phyloP scores from a whole-genome alignment of 1,284 basidiomycete genomes.

The Rhodotorula sp. region DNA sequence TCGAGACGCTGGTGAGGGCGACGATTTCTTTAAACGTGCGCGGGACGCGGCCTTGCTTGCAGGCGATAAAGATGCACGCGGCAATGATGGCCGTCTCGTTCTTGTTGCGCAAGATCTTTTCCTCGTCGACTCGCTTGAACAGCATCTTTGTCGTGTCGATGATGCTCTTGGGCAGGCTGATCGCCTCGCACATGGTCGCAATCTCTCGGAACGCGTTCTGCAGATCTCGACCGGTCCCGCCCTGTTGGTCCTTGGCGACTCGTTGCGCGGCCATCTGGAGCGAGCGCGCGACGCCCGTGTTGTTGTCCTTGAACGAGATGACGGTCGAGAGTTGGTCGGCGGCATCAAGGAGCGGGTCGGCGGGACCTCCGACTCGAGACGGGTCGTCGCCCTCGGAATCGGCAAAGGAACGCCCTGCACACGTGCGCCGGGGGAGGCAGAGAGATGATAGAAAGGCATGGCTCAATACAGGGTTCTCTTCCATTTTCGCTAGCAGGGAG shows the following conservation, averaged over 20 bases:
- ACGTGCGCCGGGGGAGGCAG: neutral
- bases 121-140: constrained; percentile 94
- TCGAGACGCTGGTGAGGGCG: constrained; percentile 85
- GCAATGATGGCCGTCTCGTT: constrained; percentile 90
- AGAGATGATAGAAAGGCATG: constrained; percentile 44
- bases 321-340: constrained; percentile 90
- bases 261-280: constrained; percentile 85
- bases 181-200: constrained; percentile 88
- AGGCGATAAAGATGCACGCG: constrained; percentile 97
- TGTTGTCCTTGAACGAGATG: constrained; percentile 91
- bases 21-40: constrained; percentile 96
- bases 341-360: constrained; percentile 81
- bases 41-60: constrained; percentile 87
- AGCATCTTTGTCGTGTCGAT: constrained; percentile 94
- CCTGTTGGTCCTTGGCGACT: constrained; percentile 66
- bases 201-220: constrained; percentile 87
- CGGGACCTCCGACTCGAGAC: constrained; percentile 96
- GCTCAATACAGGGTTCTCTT: constrained; percentile 14
- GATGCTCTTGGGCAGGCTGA: constrained; percentile 90
- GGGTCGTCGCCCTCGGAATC: constrained; percentile 96
- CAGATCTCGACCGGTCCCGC: constrained; percentile 63
- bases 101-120: constrained; percentile 87
- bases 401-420: constrained; percentile 78
- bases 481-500: neutral
- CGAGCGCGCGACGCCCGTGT: constrained; percentile 85